Evolutionary conservation across 108 stramenopile species (phyloP), one percentile per base, ranked within the genome.

Genomic region (Skeletonema menzelii): DNA sequence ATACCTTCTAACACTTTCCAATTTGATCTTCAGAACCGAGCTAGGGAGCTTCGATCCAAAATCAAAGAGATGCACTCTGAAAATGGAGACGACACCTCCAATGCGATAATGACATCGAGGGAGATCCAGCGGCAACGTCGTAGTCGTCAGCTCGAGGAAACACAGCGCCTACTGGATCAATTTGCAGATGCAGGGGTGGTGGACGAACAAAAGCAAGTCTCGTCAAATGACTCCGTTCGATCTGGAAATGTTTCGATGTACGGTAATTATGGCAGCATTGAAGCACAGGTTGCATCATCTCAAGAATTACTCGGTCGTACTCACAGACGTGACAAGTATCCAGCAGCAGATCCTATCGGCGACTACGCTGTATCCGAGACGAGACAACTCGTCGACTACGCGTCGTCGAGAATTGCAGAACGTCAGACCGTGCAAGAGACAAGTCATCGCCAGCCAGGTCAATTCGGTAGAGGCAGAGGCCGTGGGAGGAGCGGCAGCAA

Each of bases 101-200:
- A 24, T 6, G 37, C 64, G 6, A 7, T 56, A 4, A 30, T 60
- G 27, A 74, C 73, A 4, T 69, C 57, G 38, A 55, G 64, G 14
- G 73, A 80, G 28, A 22, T 70, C 13, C 80, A 80, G 63, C 56
- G 80, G 27, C 73, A 80, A 44, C 62, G 67, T 19, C 59, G 80
- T 27, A 70, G 35, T 32, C 63, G 73, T 17, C 80, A 80, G 56
- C 64, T 80, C 7, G 80, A 74, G 37, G 80, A 57, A 26, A 80
- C 80, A 15, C 73, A 80, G 27, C 69, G 72, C 14, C 73, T 80
- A 5, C 30, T 80, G 19, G 59, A 60, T 19, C 59, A 35, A 35
- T 60, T 34, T 34, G 31, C 59, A 5, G 59, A 60, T 60, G 59
- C 28, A 10, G 30, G 35, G 13, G 10, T 8, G 26, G 59, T 8